Conservation (phyloP, 2,329 filamentous ascomycete species). For the Cladobotryum protrusum region DNA sequence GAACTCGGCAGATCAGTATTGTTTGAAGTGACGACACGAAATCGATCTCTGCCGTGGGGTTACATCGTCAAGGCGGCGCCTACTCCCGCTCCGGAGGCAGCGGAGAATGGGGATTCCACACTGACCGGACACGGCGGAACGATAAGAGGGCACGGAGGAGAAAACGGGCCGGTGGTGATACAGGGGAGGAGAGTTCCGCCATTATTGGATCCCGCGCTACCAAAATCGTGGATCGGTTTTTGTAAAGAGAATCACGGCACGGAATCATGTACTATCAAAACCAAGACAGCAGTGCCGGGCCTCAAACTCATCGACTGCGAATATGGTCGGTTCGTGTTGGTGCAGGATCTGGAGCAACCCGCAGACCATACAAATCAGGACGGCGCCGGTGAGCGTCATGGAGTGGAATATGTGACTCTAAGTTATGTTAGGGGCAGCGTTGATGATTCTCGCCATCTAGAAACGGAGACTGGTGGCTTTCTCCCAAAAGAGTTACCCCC, state of each 20-base stretch:
- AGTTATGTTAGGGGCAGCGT: conserved; percentile 29
- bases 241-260: conserved; percentile 26
- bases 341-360: conserved; percentile 17
- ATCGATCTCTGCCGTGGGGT: conserved; percentile 31
- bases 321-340: conserved; percentile 23
- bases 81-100: not conserved
- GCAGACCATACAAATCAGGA: not conserved
- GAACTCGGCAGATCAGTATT: conserved; percentile 29
- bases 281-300: conserved; percentile 17
- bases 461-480: not conserved
- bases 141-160: not conserved
- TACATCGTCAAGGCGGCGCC: conserved; percentile 27
- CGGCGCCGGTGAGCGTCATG: conserved; percentile 13
- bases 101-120: not conserved
- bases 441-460: not conserved
- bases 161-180: conserved; percentile 14
- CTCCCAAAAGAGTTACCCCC: conserved; percentile 18
- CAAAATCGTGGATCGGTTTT: conserved; percentile 29
- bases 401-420: conserved; percentile 27
- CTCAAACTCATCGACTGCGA: conserved; percentile 29
- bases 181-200: conserved; percentile 27
- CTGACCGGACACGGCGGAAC: not conserved
- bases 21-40: conserved; percentile 31
- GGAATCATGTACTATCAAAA: conserved; percentile 17
- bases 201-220: conserved; percentile 24